Percentiles rank a stretch among this genome's conserved stretches.
phyloP scores from a whole-genome alignment of 1,139 yeast species.

The Yamadazyma diospyri region DNA sequence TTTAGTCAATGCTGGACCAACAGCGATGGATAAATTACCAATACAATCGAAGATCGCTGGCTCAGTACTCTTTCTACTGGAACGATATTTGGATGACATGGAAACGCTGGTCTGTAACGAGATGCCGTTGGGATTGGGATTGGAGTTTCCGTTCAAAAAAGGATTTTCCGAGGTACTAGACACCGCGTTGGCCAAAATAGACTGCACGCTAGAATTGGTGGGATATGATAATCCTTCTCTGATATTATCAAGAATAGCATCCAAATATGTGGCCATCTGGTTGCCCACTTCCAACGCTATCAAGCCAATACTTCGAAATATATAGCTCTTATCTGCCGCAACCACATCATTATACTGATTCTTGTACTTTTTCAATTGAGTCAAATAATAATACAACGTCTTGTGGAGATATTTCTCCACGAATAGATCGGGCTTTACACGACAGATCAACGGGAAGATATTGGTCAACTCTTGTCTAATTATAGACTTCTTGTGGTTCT shows the following conservation, averaged over 20 bases:
- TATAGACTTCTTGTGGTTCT: slow-evolving; percentile 71
- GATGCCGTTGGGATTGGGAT: slow-evolving; percentile 14
- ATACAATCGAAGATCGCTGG: slow-evolving; percentile 88
- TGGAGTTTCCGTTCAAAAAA: slow-evolving; percentile 11
- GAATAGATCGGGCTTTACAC: slow-evolving; percentile 72
- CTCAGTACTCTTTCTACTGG: slow-evolving; percentile 69
- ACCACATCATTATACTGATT: slow-evolving; percentile 39
- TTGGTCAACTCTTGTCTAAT: slow-evolving; percentile 81
- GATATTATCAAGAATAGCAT: slow-evolving; percentile 78
- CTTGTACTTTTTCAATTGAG: slow-evolving; percentile 71
- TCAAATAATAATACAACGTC: slow-evolving; percentile 71
- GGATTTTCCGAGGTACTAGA: slow-evolving; percentile 21
- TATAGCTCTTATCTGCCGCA: slow-evolving; percentile 65
- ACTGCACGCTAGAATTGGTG: slow-evolving; percentile 38
- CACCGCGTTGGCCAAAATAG: slow-evolving; percentile 42
- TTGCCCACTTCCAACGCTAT: slow-evolving; percentile 82
- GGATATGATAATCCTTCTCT: slow-evolving; percentile 70
- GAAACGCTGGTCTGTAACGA: slow-evolving; percentile 27
- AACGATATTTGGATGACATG: slow-evolving; percentile 52
- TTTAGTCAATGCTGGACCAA: slow-evolving; percentile 93
- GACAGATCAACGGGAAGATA: slow-evolving; percentile 78
- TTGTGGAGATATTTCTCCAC: slow-evolving; percentile 79
- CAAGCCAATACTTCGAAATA: slow-evolving; percentile 80
- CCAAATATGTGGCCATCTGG: slow-evolving; percentile 83
- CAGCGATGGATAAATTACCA: slow-evolving; percentile 81